These are phyloP conservation scores for Eutrema heterophyllum DNA, from an alignment of 345 rosid genomes.

Conservation along the genomic window DNA sequence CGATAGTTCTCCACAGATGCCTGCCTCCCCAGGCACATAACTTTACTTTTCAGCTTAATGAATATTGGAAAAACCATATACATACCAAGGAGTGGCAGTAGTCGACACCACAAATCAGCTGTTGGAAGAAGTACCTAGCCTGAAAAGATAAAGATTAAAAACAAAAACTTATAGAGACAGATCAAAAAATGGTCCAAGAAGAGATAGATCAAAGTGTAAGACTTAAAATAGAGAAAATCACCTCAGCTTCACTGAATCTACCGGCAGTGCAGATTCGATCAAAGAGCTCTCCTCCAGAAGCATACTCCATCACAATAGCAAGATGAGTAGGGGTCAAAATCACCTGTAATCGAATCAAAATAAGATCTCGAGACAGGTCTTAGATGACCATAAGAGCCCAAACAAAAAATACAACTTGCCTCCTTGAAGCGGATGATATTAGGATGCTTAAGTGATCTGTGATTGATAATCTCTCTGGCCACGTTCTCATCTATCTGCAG, in stretches of 20 bases:
- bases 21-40: neutral
- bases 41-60: neutral
- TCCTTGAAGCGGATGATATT: slow-evolving; percentile 89
- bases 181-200: neutral
- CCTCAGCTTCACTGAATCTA: slow-evolving; percentile 90
- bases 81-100: slow-evolving; percentile 79
- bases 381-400: neutral
- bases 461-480: slow-evolving; percentile 88
- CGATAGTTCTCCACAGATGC: neutral
- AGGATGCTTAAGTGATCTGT: slow-evolving; percentile 84
- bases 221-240: slow-evolving; percentile 7
- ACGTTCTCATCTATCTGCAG: slow-evolving; percentile 89
- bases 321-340: slow-evolving; percentile 43
- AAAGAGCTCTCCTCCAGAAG: slow-evolving; percentile 85
- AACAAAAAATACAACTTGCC: slow-evolving; percentile 31
- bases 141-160: slow-evolving; percentile 26
- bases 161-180: neutral
- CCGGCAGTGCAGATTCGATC: slow-evolving; percentile 85
- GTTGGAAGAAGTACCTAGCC: slow-evolving; percentile 92
- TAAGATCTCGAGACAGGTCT: slow-evolving; percentile 3
- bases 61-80: slow-evolving; percentile 14
- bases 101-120: slow-evolving; percentile 82
- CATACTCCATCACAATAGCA: slow-evolving; percentile 91
- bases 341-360: slow-evolving; percentile 19
- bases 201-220: slow-evolving; percentile 3